phyloP scores from a whole-genome alignment of 768 basidiomycete species.

The Rhodotorula diobovata region DNA sequence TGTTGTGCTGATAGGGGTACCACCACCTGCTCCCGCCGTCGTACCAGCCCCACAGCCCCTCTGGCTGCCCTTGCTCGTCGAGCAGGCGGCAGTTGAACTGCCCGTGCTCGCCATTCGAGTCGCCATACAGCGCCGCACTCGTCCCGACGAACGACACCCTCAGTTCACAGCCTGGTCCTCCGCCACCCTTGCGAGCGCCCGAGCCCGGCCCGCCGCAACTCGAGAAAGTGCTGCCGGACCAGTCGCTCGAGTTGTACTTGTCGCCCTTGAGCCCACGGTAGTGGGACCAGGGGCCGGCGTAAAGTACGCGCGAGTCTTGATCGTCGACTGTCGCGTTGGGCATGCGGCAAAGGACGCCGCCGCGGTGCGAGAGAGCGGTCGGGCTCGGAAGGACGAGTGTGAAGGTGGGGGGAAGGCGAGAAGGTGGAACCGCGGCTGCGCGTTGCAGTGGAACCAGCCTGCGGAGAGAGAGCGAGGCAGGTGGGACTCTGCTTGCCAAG shows the following conservation, averaged over 20 bases:
- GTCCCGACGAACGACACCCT: background rate
- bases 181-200: background rate
- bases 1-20: background rate
- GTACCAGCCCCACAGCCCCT: background rate
- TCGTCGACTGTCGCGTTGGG: background rate
- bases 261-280: background rate
- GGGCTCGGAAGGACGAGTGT: background rate
- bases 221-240: background rate
- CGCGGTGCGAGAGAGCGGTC: too few species aligned
- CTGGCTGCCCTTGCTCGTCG: background rate
- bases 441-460: too few species aligned
- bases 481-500: too few species aligned
- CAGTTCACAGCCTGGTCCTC: background rate
- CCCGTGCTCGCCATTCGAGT: conserved; percentile 6
- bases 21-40: background rate
- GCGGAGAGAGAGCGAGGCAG: too few species aligned
- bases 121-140: background rate
- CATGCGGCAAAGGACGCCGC: background rate
- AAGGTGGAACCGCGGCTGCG: too few species aligned
- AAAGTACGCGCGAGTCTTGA: background rate
- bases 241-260: background rate
- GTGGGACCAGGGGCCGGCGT: background rate
- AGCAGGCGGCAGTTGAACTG: background rate
- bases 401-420: too few species aligned
- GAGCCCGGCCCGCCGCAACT: background rate